Base-by-base conservation (phyloP, 306 rosid species). In the Castanea crenata region DNA sequence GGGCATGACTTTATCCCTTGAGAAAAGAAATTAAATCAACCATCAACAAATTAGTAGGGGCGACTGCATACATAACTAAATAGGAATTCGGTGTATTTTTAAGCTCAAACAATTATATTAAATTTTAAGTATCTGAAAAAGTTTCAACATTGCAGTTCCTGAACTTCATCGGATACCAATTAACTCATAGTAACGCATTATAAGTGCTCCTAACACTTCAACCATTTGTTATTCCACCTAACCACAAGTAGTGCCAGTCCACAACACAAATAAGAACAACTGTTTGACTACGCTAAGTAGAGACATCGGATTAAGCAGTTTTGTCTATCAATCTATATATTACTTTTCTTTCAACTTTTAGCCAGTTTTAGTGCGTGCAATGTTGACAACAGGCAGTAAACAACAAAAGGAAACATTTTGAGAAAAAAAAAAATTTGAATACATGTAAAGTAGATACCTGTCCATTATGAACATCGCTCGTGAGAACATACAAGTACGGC, bases 401-500 rank as follows among this genome's bases (percentile, higher is more conserved):
- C 25, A 21, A 58, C 2, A n/a, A n/a, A 58, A 20, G 23, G 27
- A 27, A 58, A 20, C 46, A 21, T 21, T 58, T 7, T 58, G 64
- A 58, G 64, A 23, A 58, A 55, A 55, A 18, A 25, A 23, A 23
- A 25, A 25, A 25, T 0, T 38, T 41, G 46, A 41, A 41, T 41
- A 41, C 12, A 41, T 8, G 46, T 41, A 8, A 41, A 2, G 0
- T 1, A 20, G n/a, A 72, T 83, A 94, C 98, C 84, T 85, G 87
- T 71, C 97, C 91, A 52, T 35, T 81, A 88, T 90, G 93, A 58
- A 94, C 77, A 80, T 55, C 72, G 56, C 85, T 73, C 0, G 83
- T 81, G 20, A 92, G 88, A 69, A 87, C 86, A 85, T 79, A 86
- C 52, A 75, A 81, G 79, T 78, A 89, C 74, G 89, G 90, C 65